Evolutionary conservation across 2,329 filamentous ascomycete species (phyloP), one percentile per base, ranked within the genome.

Genomic region (Phaeoacremonium minimum): DNA sequence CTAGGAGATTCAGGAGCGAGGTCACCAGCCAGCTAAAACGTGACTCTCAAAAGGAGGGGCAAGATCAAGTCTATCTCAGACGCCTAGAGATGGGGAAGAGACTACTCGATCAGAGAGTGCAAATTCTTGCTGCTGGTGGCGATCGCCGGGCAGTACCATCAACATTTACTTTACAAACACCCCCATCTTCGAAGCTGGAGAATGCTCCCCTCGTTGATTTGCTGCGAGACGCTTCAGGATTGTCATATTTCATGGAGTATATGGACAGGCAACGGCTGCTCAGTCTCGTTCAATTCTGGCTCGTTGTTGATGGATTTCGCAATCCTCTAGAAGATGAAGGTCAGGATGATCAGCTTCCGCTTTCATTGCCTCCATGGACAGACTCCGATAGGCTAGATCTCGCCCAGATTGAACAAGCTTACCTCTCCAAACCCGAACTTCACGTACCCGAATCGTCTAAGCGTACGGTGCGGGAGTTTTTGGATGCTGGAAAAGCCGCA

Each of bases 221-320:
- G n/a, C 71, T 98, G 40, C 85, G 90, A 47, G 89, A 94, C 58
- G 79, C 93, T 3, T 85, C 91, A 2, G 91, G 88, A 1, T 71
- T 98, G 7, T 97, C 93, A 3, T 98, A 95, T 57, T 97, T 98
- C 64, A 98, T 98, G 93, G 93, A 98, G 57, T 97, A 89, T 53
- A 98, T 98, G 93, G 93, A 98, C 57, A 82, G 93, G 29, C 85
- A 90, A 55, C 75, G 77, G 13, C 71, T 91, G 17, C 91, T 97
- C 83, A 77, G 85, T 12, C 67, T 96, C 32, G 90, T 98, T 6
- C 93, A 98, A 53, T 98, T 97, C 60, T 98, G 91, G 89, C 82
- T 98, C 28, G 93, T 97, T 4, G 93, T 97, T 6, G 93, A 98
- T 62, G 91, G 93, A 1, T 88, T 97, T 49, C 85, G 94, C 29